Evolutionary conservation across 2,329 filamentous ascomycete genomes (phyloP), one percentile per base, ranked within the genome.

Genomic region (Colletotrichum sp.): DNA sequence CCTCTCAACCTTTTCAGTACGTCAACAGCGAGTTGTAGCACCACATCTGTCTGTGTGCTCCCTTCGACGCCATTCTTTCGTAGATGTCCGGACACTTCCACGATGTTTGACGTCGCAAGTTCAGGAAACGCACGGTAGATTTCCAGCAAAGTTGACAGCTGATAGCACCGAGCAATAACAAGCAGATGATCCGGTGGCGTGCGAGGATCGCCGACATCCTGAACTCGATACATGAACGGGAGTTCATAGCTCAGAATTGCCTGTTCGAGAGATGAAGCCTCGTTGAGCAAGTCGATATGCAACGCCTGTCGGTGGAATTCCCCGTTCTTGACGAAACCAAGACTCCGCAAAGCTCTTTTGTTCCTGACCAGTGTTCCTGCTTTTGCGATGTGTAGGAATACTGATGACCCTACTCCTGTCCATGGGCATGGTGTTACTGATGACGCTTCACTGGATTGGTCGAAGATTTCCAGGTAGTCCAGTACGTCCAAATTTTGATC

Each of bases 21-120:
- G 15, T 28, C 55, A 58, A 58, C 0, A 0, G 55, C 55, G 55
- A 58, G 15, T 26, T 28, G 8, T 1, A 58, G 13, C 0, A 24
- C 24, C 15, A 58, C 55, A 58, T 18, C 0, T 10, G 6, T 0
- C 1, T 18, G n/a, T 9, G 24, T 0, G 16, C 15, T 4, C 1
- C 26, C 55, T 58, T 58, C 55, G 2, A 6, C 0, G 2, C 13
- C 13, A 28, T 6, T 58, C 1, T 6, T 58, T 24, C 21, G 24
- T 26, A 28, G 6, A 3, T 16, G 55, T 13, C 4, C 43, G 43
- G 43, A n/a, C n/a, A 3, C 43, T 21, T 48, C 10, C 10, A 21
- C 10, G 1, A 48, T 48, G 6, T 48, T 13, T 21, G 43, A 2
- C n/a, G 6, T 8, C 43, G 43, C 43, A 48, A 58, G 4, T 28